phyloP scores from a whole-genome alignment of 2,329 filamentous ascomycete genomes.

The Colletotrichum lini region DNA sequence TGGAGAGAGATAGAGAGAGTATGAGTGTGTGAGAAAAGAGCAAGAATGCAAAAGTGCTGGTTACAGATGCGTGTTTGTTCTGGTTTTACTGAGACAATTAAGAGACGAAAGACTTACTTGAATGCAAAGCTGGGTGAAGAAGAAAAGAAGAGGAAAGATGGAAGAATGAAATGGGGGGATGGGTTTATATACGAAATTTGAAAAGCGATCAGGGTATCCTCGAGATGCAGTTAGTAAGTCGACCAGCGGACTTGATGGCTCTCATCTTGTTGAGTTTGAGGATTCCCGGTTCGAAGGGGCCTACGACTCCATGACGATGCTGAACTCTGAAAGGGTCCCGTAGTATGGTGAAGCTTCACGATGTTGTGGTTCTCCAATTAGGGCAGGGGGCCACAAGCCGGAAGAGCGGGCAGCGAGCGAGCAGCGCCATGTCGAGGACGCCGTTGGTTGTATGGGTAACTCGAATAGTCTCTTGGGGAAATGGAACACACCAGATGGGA shows the following conservation, averaged over 20 bases:
- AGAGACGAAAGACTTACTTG: background rate
- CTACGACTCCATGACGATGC: background rate
- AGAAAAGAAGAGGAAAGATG: background rate
- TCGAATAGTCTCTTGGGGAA: too few relatives aligned
- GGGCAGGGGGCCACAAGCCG: too few relatives aligned
- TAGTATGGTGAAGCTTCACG: too few relatives aligned
- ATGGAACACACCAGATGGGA: too few relatives aligned
- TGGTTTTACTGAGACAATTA: background rate
- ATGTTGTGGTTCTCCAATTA: too few relatives aligned
- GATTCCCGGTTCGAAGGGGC: background rate
- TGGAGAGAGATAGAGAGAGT: too few relatives aligned
- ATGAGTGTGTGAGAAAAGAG: too few relatives aligned
- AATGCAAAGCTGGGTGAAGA: background rate
- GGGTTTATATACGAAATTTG: background rate
- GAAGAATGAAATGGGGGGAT: too few relatives aligned
- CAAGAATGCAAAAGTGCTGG: background rate
- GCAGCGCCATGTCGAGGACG: too few relatives aligned
- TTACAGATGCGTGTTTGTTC: background rate
- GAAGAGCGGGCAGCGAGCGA: too few relatives aligned
- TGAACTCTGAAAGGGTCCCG: background rate
- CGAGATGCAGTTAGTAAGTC: background rate
- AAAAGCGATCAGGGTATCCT: background rate
- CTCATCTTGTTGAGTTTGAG: background rate
- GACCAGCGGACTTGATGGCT: background rate
- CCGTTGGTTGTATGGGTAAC: too few relatives aligned